These are phyloP conservation scores for Erigeron philadelphicus DNA, from an alignment of 140 eudicot species.

Conservation along the genomic window DNA sequence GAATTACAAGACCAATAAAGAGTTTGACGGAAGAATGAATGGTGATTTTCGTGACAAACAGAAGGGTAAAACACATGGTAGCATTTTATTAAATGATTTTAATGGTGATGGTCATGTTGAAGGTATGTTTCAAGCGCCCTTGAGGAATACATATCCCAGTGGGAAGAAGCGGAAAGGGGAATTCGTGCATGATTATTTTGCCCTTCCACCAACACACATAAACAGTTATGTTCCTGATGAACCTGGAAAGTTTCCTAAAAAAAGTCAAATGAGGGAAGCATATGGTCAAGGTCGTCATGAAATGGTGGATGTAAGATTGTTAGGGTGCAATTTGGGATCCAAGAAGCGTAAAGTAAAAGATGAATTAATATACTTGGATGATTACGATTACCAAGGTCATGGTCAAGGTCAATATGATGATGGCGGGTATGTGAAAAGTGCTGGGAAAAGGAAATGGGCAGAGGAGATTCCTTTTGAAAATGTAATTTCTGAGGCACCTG, in stretches of 20 bases:
- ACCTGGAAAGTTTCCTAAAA: conserved; percentile 40
- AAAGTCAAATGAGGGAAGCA: conserved; percentile 45
- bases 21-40: conserved; percentile 38
- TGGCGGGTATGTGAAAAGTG: conserved; percentile 31
- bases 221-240: conserved; percentile 34
- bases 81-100: conserved; percentile 25
- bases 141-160: conserved; percentile 31
- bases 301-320: conserved; percentile 39
- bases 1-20: conserved; percentile 26
- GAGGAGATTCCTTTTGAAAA: conserved; percentile 37
- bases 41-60: conserved; percentile 41
- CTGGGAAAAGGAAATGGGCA: conserved; percentile 50
- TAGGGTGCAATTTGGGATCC: conserved; percentile 44
- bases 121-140: conserved; percentile 34
- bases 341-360: conserved; percentile 62
- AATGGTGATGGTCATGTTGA: conserved; percentile 31
- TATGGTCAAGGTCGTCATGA: conserved; percentile 39
- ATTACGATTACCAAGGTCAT: conserved; percentile 31
- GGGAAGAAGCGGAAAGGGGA: conserved; percentile 60
- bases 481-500: conserved; percentile 34
- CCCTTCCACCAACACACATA: conserved; percentile 39
- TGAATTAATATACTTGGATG: conserved; percentile 42
- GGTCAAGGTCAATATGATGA: conserved; percentile 44
- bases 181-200: conserved; percentile 35
- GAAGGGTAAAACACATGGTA: conserved; percentile 51